Base-by-base conservation (phyloP, 2,329 filamentous ascomycete genomes). In the Aspergillus intermedius region DNA sequence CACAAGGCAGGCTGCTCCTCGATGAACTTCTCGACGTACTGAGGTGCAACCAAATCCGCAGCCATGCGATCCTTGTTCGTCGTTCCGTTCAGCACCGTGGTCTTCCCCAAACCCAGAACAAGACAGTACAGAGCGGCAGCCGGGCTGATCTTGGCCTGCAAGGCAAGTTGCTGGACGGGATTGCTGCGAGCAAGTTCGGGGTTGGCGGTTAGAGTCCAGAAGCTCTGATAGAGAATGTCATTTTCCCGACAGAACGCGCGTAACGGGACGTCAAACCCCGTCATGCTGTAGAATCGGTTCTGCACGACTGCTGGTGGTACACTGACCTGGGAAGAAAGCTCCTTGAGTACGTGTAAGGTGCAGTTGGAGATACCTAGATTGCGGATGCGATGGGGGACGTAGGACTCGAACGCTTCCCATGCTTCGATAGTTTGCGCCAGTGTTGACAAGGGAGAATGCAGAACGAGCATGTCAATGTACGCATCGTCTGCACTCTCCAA, bases 281-380 rank as follows among this genome's bases (percentile, higher is more conserved):
- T 85, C 2, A 70, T 67, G 1, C 70, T 66, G 60, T 84, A 79
- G 67, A 93, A 88, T 1, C 86, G 78, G 60, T 93, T 91, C 69
- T 93, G 88, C 4, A 91, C 83, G 1, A 90, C 77, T 1, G 77
- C 73, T 0, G 80, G 81, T 54, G 77, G 79, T 56, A 81, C 61
- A 0, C 58, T 67, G 3, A 73, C 71, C 15, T 69, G 58, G 1
- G 72, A 60, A 1, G 59, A 63, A 1, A 90, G 68, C 4, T 69
- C 66, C 46, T 76, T 63, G 0, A 93, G 73, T 1, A 80, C 66
- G 0, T 74, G 63, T 2, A 86, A 67, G n/a, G 74, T 71, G n/a
- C 80, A 78, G 65, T 93, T 93, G 47, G 86, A 89, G 48, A 93
- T 84, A 37, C 88, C 88, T 6, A 93, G 73, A 25, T 80, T 75